Evolutionary conservation across 306 rosid genomes (phyloP).

Genomic region (Sesbania bispinosa): DNA sequence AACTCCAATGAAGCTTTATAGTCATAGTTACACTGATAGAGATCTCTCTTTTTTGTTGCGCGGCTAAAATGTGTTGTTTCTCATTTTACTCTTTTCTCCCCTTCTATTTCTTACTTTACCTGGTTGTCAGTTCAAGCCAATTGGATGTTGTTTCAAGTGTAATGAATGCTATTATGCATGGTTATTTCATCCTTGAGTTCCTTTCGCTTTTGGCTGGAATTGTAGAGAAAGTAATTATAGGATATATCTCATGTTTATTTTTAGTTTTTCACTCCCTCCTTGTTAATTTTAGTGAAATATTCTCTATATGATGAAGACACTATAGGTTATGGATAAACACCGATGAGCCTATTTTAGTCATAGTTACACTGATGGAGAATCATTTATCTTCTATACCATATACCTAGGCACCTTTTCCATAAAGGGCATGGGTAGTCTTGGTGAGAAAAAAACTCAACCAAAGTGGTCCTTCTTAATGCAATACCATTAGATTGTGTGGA

Average conservation of each 20-base stretch:
- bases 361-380: slow-evolving; percentile 67
- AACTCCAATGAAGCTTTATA: slow-evolving; percentile 38
- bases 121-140: not conserved
- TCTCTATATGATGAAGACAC: slow-evolving; percentile 42
- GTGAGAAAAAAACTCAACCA: not conserved
- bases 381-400: not conserved
- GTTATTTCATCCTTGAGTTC: not conserved
- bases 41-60: not conserved
- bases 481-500: not conserved
- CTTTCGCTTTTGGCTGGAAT: not conserved
- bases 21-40: slow-evolving; percentile 63
- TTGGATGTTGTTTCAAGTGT: not conserved
- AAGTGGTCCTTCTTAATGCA: not conserved
- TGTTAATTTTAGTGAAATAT: not conserved
- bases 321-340: slow-evolving; percentile 42
- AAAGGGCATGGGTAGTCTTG: not conserved
- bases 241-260: not conserved
- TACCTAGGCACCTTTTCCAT: not conserved
- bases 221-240: not conserved
- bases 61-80: not conserved
- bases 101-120: not conserved
- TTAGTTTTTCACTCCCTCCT: not conserved
- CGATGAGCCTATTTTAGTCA: slow-evolving; percentile 49
- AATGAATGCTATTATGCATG: not conserved
- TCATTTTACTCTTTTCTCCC: not conserved